Conservation (phyloP, 495 filamentous ascomycete species). For the Podospora tetraspora region DNA sequence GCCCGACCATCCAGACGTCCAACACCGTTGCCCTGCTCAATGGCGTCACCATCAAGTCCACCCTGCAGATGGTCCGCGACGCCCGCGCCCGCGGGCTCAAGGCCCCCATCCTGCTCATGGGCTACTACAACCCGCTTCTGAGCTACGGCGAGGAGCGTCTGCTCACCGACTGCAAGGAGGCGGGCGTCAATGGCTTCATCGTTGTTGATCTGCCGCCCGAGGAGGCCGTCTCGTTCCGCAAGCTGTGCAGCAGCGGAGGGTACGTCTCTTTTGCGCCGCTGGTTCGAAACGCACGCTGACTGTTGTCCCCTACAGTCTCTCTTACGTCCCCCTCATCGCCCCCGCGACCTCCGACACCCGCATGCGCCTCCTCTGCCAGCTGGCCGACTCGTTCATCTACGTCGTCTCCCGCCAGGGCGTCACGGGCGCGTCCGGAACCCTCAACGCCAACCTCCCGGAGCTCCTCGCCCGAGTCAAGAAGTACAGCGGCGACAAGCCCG, state of each 20-base stretch:
- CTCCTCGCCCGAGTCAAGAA: constrained; percentile 82
- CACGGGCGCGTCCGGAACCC: constrained; percentile 78
- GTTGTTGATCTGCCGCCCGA: constrained; percentile 95
- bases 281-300: background rate
- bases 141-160: constrained; percentile 89
- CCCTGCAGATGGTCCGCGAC: constrained; percentile 72
- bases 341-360: constrained; percentile 87
- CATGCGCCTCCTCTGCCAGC: constrained; percentile 92
- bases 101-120: constrained; percentile 89
- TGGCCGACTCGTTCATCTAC: constrained; percentile 98
- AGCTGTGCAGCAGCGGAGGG: constrained; percentile 70
- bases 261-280: constrained; percentile 31
- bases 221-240: constrained; percentile 88
- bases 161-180: constrained; percentile 75
- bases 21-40: constrained; percentile 82
- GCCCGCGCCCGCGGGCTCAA: constrained; percentile 69
- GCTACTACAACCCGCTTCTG: constrained; percentile 95
- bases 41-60: constrained; percentile 73
- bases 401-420: constrained; percentile 98
- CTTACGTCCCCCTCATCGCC: constrained; percentile 92
- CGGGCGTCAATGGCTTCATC: constrained; percentile 94
- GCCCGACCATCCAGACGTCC: constrained; percentile 86
- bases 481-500: constrained; percentile 83
- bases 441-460: constrained; percentile 73
- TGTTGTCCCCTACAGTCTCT: constrained; percentile 47